Percentiles rank a stretch among this genome's conserved stretches.
These are phyloP conservation scores for Zygosaccharomyces sapae DNA, from an alignment of 1,139 yeast species.

Conservation along the genomic window DNA sequence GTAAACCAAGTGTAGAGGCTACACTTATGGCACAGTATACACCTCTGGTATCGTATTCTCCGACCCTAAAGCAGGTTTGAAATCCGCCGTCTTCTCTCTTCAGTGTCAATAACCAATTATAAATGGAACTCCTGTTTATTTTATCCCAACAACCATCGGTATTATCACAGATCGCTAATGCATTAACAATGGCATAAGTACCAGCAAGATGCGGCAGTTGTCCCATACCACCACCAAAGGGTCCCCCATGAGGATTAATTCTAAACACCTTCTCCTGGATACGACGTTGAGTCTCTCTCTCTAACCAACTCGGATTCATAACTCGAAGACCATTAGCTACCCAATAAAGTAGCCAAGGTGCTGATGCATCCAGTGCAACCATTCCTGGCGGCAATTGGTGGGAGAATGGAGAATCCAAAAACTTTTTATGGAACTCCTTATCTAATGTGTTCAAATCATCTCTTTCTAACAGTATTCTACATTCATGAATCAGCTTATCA, in stretches of 20 bases:
- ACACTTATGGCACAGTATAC: constrained; percentile 81
- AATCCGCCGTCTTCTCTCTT: constrained; percentile 65
- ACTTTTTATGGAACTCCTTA: constrained; percentile 40
- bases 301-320: constrained; percentile 36
- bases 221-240: constrained; percentile 72
- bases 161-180: constrained; percentile 55
- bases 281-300: constrained; percentile 24
- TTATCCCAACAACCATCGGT: constrained; percentile 40
- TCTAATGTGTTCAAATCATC: constrained; percentile 34
- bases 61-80: constrained; percentile 39
- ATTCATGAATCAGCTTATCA: constrained; percentile 40
- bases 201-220: constrained; percentile 86
- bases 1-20: constrained; percentile 60
- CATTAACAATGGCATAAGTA: constrained; percentile 70
- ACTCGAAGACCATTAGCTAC: constrained; percentile 52
- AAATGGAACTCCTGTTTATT: constrained; percentile 47
- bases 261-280: constrained; percentile 25
- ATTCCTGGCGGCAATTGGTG: constrained; percentile 41
- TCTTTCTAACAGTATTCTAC: constrained; percentile 36
- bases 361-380: constrained; percentile 69
- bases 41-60: constrained; percentile 85
- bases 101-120: constrained; percentile 60
- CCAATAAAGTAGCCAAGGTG: constrained; percentile 92
- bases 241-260: constrained; percentile 50
- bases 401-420: constrained; percentile 40